Percentiles rank a stretch among this genome's conserved stretches.
phyloP scores from a whole-genome alignment of 140 eudicot genomes.

The Cichorium intybus region DNA sequence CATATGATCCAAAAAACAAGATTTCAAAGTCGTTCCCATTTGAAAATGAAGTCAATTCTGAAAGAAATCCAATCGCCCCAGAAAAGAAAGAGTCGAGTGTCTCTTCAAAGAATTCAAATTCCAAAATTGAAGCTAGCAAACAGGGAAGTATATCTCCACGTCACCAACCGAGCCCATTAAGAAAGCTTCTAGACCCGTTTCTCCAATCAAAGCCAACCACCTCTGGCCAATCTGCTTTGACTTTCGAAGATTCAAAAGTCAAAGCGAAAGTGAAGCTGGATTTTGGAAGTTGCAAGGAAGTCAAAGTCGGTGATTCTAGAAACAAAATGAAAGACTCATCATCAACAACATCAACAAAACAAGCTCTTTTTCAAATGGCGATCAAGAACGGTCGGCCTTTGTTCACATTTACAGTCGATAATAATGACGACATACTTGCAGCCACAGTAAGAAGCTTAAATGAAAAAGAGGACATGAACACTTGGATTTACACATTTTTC shows the following conservation, averaged over 20 bases:
- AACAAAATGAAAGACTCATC: conserved; percentile 21
- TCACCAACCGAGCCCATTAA: conserved; percentile 56
- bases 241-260: conserved; percentile 24
- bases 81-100: conserved; percentile 25
- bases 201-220: conserved; percentile 43
- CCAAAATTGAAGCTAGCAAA: conserved; percentile 28
- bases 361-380: conserved; percentile 76
- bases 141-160: conserved; percentile 18
- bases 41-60: conserved; percentile 1
- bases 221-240: neutral
- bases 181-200: conserved; percentile 63
- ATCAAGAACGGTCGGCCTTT: conserved; percentile 81
- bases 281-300: conserved; percentile 29
- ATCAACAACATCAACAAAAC: conserved; percentile 34
- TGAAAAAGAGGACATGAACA: conserved; percentile 31
- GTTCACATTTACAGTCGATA: conserved; percentile 75
- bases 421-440: conserved; percentile 57
- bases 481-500: conserved; percentile 74
- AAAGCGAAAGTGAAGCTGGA: conserved; percentile 36
- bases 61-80: conserved; percentile 14
- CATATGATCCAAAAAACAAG: conserved; percentile 5
- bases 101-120: conserved; percentile 22
- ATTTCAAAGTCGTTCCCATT: conserved; percentile 1
- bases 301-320: conserved; percentile 24
- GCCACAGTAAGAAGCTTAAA: conserved; percentile 58